Conservation (phyloP, 805 yeast species). For the Crinitomyces ghanaensis region DNA sequence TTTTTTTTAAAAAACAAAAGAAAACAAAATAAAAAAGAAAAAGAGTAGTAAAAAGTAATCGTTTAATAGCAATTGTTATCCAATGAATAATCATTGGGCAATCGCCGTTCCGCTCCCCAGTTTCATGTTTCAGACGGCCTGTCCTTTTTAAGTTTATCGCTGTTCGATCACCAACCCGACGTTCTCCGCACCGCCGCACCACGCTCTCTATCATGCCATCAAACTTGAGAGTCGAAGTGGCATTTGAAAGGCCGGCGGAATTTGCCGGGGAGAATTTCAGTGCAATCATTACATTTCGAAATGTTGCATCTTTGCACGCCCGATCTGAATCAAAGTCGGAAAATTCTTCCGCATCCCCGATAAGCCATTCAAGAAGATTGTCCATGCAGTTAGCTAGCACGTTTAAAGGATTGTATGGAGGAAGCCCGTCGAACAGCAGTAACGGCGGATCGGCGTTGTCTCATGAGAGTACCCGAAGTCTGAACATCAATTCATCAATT, state of each 20-base stretch:
- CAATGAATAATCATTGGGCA: no score
- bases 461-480: background rate
- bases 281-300: conserved; percentile 25
- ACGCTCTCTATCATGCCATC: no score
- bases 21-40: no score
- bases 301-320: conserved; percentile 11
- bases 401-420: conserved; percentile 8
- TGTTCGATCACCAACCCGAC: no score
- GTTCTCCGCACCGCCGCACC: no score
- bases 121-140: no score
- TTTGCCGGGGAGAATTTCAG: conserved; percentile 30
- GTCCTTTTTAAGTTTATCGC: no score
- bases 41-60: no score
- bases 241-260: conserved; percentile 27
- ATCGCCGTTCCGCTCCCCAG: no score
- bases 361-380: conserved; percentile 7
- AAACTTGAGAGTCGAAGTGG: conserved; percentile 27
- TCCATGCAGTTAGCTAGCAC: conserved; percentile 13
- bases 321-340: background rate
- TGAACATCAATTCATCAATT: background rate
- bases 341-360: conserved; percentile 1
- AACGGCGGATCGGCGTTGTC: background rate
- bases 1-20: no score
- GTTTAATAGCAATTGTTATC: no score
- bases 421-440: conserved; percentile 5